A percentile compares a stretch with the other conserved stretches of the same genome.
Evolutionary conservation across 164 flowering plant genomes (phyloP).

Genomic region (Tinospora cordifolia): DNA sequence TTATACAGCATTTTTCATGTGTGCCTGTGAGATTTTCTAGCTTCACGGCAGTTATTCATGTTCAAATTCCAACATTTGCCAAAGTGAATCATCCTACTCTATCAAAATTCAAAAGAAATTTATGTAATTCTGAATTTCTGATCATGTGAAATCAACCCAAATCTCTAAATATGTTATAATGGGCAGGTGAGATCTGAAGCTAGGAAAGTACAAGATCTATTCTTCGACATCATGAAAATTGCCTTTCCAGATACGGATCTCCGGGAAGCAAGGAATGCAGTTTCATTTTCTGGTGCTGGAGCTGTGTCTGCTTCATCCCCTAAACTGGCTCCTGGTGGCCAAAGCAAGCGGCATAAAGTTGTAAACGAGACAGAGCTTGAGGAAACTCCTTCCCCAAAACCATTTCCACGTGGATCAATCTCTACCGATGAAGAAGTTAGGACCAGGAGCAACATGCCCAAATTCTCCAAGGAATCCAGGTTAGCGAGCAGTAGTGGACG

Average conservation of each 20-base stretch:
- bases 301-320: slow-evolving; percentile 40
- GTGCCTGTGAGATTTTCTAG: too few relatives aligned
- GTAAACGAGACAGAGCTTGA: slow-evolving; percentile 54
- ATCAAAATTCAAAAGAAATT: neutral
- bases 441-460: slow-evolving; percentile 27
- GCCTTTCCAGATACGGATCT: slow-evolving; percentile 83
- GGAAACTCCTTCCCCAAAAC: slow-evolving; percentile 32
- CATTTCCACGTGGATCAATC: slow-evolving; percentile 27
- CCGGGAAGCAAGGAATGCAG: slow-evolving; percentile 53
- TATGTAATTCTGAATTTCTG: neutral
- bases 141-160: neutral
- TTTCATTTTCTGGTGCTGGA: slow-evolving; percentile 47
- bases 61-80: too few relatives aligned
- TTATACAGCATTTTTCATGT: too few relatives aligned
- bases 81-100: too few relatives aligned
- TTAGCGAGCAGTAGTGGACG: slow-evolving; percentile 38
- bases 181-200: slow-evolving; percentile 83
- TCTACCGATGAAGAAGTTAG: slow-evolving; percentile 34
- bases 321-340: slow-evolving; percentile 29
- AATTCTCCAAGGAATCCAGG: slow-evolving; percentile 52
- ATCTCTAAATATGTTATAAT: neutral
- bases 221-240: slow-evolving; percentile 71
- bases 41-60: too few relatives aligned
- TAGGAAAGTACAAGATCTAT: slow-evolving; percentile 78
- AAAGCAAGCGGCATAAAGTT: slow-evolving; percentile 48